Percentiles rank a stretch among this genome's conserved stretches.
Evolutionary conservation across 805 yeast species (phyloP).

Genomic region (Candida nitratophila): DNA sequence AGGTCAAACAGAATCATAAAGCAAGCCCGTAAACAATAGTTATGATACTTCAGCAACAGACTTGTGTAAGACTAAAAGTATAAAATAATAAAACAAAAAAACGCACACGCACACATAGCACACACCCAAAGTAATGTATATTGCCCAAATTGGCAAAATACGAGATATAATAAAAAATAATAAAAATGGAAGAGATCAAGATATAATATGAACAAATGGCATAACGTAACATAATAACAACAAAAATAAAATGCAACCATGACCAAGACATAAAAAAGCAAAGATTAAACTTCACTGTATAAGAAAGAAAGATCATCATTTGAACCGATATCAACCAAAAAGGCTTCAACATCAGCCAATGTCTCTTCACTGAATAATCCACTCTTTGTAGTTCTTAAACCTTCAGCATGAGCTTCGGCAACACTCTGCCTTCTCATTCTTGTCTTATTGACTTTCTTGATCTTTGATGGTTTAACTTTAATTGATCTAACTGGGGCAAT

Average conservation of each 20-base stretch:
- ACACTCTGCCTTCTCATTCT: constrained; percentile 57
- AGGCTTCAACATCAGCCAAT: constrained; percentile 67
- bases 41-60: too few species aligned
- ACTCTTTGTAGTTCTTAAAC: constrained; percentile 64
- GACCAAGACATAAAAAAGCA: neutral
- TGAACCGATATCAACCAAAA: constrained; percentile 44
- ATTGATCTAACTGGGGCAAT: constrained; percentile 10
- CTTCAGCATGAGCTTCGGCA: constrained; percentile 72
- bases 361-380: constrained; percentile 75
- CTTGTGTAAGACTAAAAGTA: too few species aligned
- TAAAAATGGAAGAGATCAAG: neutral
- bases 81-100: too few species aligned
- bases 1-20: neutral
- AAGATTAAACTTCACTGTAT: constrained; percentile 19
- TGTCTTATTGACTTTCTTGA: constrained; percentile 10
- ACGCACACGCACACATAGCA: too few species aligned
- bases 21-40: neutral
- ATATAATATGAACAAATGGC: too few species aligned
- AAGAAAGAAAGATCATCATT: constrained; percentile 33
- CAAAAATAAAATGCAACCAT: neutral
- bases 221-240: too few species aligned
- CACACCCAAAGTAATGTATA: too few species aligned
- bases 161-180: too few species aligned
- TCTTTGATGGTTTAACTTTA: neutral
- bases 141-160: too few species aligned